Evolutionary conservation across 371 early-diverging fungal species (phyloP), one percentile per base, ranked within the genome.

Genomic region (Rhizopus arrhizus): DNA sequence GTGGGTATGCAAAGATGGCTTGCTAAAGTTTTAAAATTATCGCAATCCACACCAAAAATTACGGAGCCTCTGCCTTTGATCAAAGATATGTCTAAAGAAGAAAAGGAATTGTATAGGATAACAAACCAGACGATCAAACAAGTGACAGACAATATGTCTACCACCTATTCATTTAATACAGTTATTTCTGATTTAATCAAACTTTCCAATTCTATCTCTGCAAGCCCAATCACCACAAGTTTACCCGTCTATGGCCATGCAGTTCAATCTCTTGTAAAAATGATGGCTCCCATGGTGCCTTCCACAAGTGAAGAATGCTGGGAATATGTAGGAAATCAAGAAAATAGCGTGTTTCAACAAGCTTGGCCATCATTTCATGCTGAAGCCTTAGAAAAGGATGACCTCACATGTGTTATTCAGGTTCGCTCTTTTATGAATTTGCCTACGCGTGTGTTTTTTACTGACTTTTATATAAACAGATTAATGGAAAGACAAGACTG

Each of bases 1-100:
- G 83, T 94, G 6, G 97, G 97, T 7, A 94, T 95, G 92, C 89
- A 90, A 68, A 79, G 95, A 35, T 95, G 92, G 89, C 70, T 94
- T 46, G 54, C 70, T 38, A 84, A 86, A 36, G 82, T 88, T 2
- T 65, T 75, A 5, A 77, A 74, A 15, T 43, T 73, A 2, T 69
- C 75, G 2, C 57, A 65, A 40, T 36, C 64, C 10, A 38, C 33
- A 1, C 0, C 53, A 4, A 43, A 36, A 8, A 6, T 4, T 28
- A 32, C 42, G 9, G 33, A 35, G 4, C 15, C 28, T 35, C 12
- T 59, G 5, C 64, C 67, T 16, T 11, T 59, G 6, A 33, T 75
- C 38, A 62, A 69, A 34, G 58, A 54, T 1, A 78, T 89, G 89
- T 72, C 68, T 35, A 68, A 64, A 11, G 81, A 77, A 36, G 89